Conservation (phyloP, 2,329 filamentous ascomycete species). For the Diaporthe destruens region DNA sequence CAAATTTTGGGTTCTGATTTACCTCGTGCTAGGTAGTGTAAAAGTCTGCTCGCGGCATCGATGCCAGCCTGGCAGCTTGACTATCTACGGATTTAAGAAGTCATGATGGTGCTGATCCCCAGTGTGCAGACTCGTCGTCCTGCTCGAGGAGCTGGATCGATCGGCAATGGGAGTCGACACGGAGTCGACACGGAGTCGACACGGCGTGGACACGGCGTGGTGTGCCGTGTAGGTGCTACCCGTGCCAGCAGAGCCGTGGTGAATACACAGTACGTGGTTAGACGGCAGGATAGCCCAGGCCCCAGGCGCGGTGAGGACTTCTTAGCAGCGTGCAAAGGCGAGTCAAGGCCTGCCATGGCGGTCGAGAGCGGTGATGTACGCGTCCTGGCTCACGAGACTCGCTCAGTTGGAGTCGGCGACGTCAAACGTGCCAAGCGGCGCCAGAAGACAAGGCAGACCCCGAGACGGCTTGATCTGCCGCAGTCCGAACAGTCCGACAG, state of each 20-base stretch:
- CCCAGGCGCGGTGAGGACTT: not conserved
- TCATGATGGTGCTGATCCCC: constrained; percentile 4
- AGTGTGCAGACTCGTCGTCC: not conserved
- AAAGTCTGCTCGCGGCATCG: constrained; percentile 19
- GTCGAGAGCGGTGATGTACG: constrained; percentile 24
- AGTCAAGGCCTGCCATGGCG: constrained; percentile 28
- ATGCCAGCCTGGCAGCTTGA: constrained; percentile 5
- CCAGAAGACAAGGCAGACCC: constrained; percentile 27
- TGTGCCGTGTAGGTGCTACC: constrained; percentile 4
- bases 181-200: not conserved
- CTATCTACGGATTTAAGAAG: constrained; percentile 21
- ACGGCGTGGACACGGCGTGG: not conserved
- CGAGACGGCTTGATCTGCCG: constrained; percentile 29
- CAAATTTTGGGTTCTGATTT: constrained; percentile 5
- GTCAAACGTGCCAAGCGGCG: constrained; percentile 40
- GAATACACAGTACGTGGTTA: constrained; percentile 15
- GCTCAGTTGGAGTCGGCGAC: constrained; percentile 24
- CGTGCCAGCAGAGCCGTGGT: constrained; percentile 1
- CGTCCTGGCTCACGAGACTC: constrained; percentile 23
- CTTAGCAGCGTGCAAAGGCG: not conserved
- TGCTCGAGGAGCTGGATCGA: not conserved
- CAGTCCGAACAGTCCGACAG: constrained; percentile 6
- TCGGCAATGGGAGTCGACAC: not conserved
- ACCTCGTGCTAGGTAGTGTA: not conserved
- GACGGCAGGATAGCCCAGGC: constrained; percentile 5